Evolutionary conservation across 2,329 filamentous ascomycete species (phyloP).

Genomic region (Calonectria leucothoes): DNA sequence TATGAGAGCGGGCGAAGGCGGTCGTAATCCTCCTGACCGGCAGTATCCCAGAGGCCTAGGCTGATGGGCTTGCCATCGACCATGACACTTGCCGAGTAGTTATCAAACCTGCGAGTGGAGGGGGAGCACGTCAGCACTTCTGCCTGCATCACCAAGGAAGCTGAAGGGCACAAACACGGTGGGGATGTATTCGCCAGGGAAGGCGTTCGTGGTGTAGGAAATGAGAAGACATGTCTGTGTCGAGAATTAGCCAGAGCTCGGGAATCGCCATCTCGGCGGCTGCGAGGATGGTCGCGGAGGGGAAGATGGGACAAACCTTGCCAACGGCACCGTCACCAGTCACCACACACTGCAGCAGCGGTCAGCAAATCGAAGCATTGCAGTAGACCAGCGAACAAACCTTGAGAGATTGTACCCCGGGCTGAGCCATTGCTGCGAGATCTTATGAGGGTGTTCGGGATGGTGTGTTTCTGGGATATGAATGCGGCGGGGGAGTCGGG

Average conservation of each 20-base stretch:
- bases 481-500: not conserved
- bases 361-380: slow-evolving; percentile 43
- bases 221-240: slow-evolving; percentile 95
- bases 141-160: not conserved
- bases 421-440: slow-evolving; percentile 73
- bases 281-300: not conserved
- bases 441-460: slow-evolving; percentile 19
- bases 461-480: slow-evolving; percentile 8
- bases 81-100: slow-evolving; percentile 99
- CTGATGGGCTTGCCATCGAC: slow-evolving; percentile 98
- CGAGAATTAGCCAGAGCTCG: slow-evolving; percentile 42
- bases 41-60: slow-evolving; percentile 97
- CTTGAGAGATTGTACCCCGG: slow-evolving; percentile 92
- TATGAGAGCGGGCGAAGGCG: slow-evolving; percentile 94
- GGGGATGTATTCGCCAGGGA: slow-evolving; percentile 99
- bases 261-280: not conserved
- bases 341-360: slow-evolving; percentile 83
- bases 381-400: slow-evolving; percentile 59
- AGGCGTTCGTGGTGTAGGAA: slow-evolving; percentile 99
- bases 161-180: slow-evolving; percentile 80
- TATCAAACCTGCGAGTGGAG: slow-evolving; percentile 80
- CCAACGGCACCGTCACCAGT: slow-evolving; percentile 99
- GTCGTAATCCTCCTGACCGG: slow-evolving; percentile 98
- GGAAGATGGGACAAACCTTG: slow-evolving; percentile 73
- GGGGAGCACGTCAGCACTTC: slow-evolving; percentile 23